A percentile compares a stretch with the other conserved stretches of the same genome.
phyloP scores from a whole-genome alignment of 805 yeast species.

The Metschnikowia shivogae region DNA sequence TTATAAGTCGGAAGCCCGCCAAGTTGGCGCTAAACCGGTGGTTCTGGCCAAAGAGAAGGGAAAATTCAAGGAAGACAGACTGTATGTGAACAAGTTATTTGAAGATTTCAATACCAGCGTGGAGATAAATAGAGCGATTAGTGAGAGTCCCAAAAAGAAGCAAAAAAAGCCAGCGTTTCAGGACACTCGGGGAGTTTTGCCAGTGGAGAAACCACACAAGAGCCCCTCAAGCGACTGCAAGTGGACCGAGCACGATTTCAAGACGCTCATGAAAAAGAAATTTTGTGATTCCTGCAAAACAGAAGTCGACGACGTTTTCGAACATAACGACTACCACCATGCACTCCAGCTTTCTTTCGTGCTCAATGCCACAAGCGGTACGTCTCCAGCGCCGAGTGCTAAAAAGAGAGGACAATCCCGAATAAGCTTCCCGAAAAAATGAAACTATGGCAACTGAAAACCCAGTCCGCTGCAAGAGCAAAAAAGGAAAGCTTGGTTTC shows the following conservation, averaged over 20 bases:
- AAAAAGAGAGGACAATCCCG: background rate
- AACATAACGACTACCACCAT: constrained; percentile 53
- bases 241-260: constrained; percentile 12
- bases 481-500: too few relatives aligned
- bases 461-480: too few relatives aligned
- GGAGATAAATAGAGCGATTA: constrained; percentile 7
- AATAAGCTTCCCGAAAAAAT: background rate
- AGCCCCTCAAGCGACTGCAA: background rate
- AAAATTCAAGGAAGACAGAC: constrained; percentile 20
- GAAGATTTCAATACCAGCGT: constrained; percentile 15
- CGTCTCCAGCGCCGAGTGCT: background rate
- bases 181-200: background rate
- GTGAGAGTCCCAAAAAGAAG: constrained; percentile 7
- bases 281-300: constrained; percentile 27
- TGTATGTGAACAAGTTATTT: constrained; percentile 26
- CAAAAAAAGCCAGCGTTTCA: background rate
- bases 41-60: constrained; percentile 5
- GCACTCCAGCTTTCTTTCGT: constrained; percentile 48
- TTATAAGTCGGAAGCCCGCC: constrained; percentile 14
- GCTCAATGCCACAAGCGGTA: constrained; percentile 21
- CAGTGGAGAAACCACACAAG: background rate
- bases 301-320: constrained; percentile 31
- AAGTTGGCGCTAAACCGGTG: background rate
- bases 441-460: background rate
- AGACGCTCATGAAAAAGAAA: constrained; percentile 17